These are phyloP conservation scores for Calocybe gangraenosa DNA, from an alignment of 768 basidiomycete genomes.

Conservation along the genomic window DNA sequence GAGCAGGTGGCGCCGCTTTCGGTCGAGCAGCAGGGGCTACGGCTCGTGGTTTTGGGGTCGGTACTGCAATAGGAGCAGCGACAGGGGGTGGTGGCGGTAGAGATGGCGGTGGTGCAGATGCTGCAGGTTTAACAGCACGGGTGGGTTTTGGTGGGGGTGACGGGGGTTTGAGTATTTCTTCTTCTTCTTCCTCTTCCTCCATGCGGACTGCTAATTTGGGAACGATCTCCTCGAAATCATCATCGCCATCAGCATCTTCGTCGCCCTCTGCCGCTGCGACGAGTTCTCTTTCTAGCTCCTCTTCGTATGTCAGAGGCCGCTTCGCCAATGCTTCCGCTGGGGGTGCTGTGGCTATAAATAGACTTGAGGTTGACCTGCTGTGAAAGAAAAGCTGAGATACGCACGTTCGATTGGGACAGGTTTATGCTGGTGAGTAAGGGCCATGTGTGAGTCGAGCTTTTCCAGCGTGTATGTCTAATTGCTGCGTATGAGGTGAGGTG, in stretches of 20 bases:
- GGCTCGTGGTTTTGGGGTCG: conserved; percentile 1
- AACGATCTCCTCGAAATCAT: conserved; percentile 40
- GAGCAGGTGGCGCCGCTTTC: conserved; percentile 9
- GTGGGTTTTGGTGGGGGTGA: conserved; percentile 26
- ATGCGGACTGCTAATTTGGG: conserved; percentile 20
- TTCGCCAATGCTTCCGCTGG: conserved; percentile 14
- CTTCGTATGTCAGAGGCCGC: conserved; percentile 17
- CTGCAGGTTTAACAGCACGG: conserved; percentile 22
- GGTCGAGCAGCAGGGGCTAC: conserved; percentile 4
- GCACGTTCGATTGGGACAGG: conserved; percentile 17
- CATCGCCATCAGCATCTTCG: conserved; percentile 33
- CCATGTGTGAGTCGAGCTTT: conserved; percentile 65
- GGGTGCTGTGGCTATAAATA: conserved; percentile 18
- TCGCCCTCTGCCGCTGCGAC: conserved; percentile 24
- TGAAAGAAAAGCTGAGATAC: background rate
- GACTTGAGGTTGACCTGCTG: conserved; percentile 2
- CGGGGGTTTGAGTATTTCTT: conserved; percentile 24
- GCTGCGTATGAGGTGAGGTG: background rate
- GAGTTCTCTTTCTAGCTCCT: conserved; percentile 25
- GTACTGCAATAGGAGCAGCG: conserved; percentile 4
- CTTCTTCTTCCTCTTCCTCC: conserved; percentile 34
- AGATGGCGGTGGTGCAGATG: conserved; percentile 16
- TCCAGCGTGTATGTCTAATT: conserved; percentile 65
- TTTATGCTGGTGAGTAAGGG: conserved; percentile 50
- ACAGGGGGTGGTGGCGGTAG: conserved; percentile 6